Evolutionary conservation across 208 protist genomes (phyloP).

Genomic region (Trypanosoma boissoni): DNA sequence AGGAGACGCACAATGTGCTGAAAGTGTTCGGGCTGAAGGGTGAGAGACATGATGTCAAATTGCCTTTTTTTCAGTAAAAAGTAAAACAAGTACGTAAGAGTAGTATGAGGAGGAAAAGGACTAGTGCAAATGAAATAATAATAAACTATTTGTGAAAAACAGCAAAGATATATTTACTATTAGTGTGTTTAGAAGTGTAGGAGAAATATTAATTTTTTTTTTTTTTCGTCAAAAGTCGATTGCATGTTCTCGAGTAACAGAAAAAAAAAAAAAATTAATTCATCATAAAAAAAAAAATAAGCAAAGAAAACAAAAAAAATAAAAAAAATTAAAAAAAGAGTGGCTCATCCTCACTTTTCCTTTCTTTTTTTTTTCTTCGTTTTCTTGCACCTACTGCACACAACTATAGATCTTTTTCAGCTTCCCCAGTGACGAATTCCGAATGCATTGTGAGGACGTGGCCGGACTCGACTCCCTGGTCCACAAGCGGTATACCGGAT

Average conservation of each 20-base stretch:
- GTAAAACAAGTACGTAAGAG: neutral
- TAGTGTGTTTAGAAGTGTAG: neutral
- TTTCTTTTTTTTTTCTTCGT: neutral
- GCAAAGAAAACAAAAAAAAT: neutral
- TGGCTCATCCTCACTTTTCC: neutral
- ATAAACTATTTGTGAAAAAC: neutral
- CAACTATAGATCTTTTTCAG: neutral
- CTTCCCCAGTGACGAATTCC: neutral
- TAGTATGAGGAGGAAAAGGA: neutral
- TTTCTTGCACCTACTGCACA: too few relatives aligned
- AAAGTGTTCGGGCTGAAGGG: constrained; percentile 92
- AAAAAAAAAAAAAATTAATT: neutral
- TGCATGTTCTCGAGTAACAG: neutral
- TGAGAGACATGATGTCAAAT: constrained; percentile 44
- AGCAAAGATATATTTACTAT: neutral
- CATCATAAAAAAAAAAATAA: neutral
- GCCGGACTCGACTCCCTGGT: constrained; percentile 19
- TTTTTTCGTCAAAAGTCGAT: neutral
- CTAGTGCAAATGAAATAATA: neutral
- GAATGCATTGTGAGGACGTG: constrained; percentile 1
- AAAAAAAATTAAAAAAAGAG: constrained; percentile 12
- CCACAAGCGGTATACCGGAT: constrained; percentile 3
- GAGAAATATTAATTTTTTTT: neutral
- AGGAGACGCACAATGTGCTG: constrained; percentile 99
- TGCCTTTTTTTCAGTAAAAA: constrained; percentile 1